These are phyloP conservation scores for Daedaleopsis sinensis DNA, from an alignment of 768 basidiomycete species.

Conservation along the genomic window DNA sequence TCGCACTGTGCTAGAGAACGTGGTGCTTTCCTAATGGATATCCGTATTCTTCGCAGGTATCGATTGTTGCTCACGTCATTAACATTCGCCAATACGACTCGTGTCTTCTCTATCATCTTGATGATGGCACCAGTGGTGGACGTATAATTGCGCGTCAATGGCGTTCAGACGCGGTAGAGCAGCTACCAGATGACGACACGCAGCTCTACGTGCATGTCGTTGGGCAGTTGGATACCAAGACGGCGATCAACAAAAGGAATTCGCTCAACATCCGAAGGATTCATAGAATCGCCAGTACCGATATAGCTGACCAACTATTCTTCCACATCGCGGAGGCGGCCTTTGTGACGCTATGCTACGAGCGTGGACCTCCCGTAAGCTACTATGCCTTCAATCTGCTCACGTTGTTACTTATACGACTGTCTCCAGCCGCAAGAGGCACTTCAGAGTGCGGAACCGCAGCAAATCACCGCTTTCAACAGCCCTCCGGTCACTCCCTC, in stretches of 20 bases:
- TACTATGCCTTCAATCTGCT: neutral
- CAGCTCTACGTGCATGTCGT: constrained; percentile 19
- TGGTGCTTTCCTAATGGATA: constrained; percentile 34
- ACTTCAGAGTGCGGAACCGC: too few species aligned
- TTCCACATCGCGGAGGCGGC: constrained; percentile 50
- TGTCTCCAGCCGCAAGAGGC: too few species aligned
- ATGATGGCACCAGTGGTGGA: constrained; percentile 40
- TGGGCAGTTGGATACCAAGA: constrained; percentile 8
- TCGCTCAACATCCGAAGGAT: constrained; percentile 8
- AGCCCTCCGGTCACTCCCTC: neutral
- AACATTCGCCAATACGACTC: constrained; percentile 19
- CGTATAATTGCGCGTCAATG: constrained; percentile 18
- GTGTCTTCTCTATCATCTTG: constrained; percentile 13
- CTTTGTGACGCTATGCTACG: constrained; percentile 38
- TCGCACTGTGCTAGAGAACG: constrained; percentile 10
- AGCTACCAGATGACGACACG: neutral
- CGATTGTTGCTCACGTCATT: constrained; percentile 50
- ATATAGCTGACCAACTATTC: constrained; percentile 47
- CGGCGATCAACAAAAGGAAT: neutral
- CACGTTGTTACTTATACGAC: too few species aligned
- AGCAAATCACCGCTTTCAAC: neutral
- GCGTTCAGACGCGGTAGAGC: constrained; percentile 6
- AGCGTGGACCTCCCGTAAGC: constrained; percentile 33
- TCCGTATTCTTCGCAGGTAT: constrained; percentile 40
- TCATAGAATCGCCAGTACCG: constrained; percentile 44